phyloP scores from a whole-genome alignment of 805 yeast species.

The Hanseniaspora lindneri region DNA sequence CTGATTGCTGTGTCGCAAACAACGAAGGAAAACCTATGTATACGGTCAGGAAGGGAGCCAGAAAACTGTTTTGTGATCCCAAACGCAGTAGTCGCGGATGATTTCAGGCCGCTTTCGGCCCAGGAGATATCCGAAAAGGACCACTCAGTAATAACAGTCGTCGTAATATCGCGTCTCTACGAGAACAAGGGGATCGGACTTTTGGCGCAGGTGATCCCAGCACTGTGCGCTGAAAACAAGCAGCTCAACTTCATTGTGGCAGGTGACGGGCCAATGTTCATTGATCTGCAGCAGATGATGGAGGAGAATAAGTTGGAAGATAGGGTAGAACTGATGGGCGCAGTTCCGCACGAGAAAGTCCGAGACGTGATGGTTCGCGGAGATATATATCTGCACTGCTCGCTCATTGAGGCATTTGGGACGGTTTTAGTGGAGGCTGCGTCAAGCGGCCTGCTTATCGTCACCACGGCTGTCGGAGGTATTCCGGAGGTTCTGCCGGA shows the following conservation, averaged over 20 bases:
- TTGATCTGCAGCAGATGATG: slow-evolving; percentile 90
- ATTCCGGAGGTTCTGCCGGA: slow-evolving; percentile 91
- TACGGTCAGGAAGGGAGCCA: slow-evolving; percentile 76
- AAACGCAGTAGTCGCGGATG: slow-evolving; percentile 80
- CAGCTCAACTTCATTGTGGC: slow-evolving; percentile 75
- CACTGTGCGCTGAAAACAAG: slow-evolving; percentile 52
- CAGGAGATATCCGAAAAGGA: neutral
- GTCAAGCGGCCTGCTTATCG: slow-evolving; percentile 84
- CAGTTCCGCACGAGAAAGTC: slow-evolving; percentile 83
- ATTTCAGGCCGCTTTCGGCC: slow-evolving; percentile 46
- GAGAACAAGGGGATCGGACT: slow-evolving; percentile 96
- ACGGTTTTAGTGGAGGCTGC: slow-evolving; percentile 97
- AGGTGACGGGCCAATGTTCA: slow-evolving; percentile 92
- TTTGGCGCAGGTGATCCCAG: slow-evolving; percentile 71
- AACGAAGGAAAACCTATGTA: slow-evolving; percentile 87
- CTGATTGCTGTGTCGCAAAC: slow-evolving; percentile 95
- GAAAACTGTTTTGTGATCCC: slow-evolving; percentile 78
- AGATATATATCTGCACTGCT: slow-evolving; percentile 84
- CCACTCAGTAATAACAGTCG: slow-evolving; percentile 53
- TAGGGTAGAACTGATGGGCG: slow-evolving; percentile 72
- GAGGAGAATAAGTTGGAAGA: slow-evolving; percentile 79
- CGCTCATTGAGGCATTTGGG: slow-evolving; percentile 94
- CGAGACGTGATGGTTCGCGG: slow-evolving; percentile 88
- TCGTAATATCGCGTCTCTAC: slow-evolving; percentile 79
- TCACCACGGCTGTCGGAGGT: slow-evolving; percentile 93